phyloP scores from a whole-genome alignment of 176 grass and related monocot species.

The Oropetium thomaeum region DNA sequence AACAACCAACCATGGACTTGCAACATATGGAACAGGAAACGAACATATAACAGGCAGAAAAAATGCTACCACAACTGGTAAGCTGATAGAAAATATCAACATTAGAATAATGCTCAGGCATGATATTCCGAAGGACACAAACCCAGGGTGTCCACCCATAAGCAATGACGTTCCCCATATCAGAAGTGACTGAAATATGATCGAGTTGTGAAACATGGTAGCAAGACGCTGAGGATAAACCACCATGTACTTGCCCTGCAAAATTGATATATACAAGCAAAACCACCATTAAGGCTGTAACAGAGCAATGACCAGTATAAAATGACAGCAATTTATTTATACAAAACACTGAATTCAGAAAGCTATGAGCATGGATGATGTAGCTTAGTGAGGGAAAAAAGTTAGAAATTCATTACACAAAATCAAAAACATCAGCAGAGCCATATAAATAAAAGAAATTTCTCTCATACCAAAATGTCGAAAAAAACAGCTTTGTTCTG shows the following conservation, averaged over 20 bases:
- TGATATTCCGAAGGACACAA: conserved; percentile 70
- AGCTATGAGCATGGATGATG: background rate
- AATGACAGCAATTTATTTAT: background rate
- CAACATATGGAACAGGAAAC: conserved; percentile 72
- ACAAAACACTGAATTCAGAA: background rate
- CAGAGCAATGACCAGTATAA: background rate
- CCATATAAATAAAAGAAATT: background rate
- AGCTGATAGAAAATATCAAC: conserved; percentile 62
- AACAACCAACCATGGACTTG: conserved; percentile 78
- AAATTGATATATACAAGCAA: conserved; percentile 9
- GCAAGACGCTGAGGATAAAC: conserved; percentile 74
- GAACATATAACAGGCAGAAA: conserved; percentile 58
- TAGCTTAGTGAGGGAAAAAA: conserved; percentile 12
- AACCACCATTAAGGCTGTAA: too few relatives aligned
- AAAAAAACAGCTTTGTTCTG: conserved; percentile 69
- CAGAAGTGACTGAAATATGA: conserved; percentile 90
- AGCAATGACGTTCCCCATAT: conserved; percentile 84
- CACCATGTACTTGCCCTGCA: conserved; percentile 97
- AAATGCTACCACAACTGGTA: conserved; percentile 68
- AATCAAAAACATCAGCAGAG: conserved; percentile 5
- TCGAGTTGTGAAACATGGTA: conserved; percentile 83
- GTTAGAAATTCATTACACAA: conserved; percentile 5
- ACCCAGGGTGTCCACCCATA: conserved; percentile 70
- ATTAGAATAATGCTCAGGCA: conserved; percentile 78
- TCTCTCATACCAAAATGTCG: conserved; percentile 76